Evolutionary conservation across 345 rosid genomes (phyloP).

Genomic region (Bruguiera parviflora): DNA sequence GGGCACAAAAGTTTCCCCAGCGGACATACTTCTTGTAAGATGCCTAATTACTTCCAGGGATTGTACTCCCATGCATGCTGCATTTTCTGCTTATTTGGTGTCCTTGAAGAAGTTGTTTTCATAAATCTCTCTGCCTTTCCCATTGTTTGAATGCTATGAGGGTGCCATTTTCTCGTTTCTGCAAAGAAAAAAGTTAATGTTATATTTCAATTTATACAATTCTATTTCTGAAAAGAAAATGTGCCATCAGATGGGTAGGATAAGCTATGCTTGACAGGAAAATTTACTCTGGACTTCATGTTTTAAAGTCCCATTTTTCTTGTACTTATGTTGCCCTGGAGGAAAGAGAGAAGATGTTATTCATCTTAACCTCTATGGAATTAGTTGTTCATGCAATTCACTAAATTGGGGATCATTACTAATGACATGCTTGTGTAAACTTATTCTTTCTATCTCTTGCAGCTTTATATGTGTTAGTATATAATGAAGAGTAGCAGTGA

Average conservation of each 20-base stretch:
- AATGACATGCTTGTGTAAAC: background rate
- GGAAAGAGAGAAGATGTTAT: no score
- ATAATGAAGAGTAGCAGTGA: no score
- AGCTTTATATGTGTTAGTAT: no score
- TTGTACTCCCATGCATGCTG: background rate
- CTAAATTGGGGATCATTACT: background rate
- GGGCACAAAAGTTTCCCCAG: conserved; percentile 97
- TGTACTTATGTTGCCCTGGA: no score
- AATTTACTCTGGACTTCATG: no score
- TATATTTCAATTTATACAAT: no score
- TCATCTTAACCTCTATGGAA: background rate
- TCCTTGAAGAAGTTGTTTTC: conserved; percentile 8
- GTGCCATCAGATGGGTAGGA: no score
- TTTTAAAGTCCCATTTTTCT: no score
- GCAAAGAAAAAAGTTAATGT: no score
- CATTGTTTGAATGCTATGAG: background rate
- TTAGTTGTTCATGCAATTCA: background rate
- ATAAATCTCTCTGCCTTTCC: background rate
- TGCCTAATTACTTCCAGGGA: conserved; percentile 5
- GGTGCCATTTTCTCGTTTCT: background rate
- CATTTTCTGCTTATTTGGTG: conserved; percentile 5
- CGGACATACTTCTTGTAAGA: conserved; percentile 92
- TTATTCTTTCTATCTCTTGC: no score
- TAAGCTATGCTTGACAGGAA: no score
- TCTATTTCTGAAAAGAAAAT: no score